Conservation (phyloP, 148 eudicot species). For the Simmondsia chinensis region DNA sequence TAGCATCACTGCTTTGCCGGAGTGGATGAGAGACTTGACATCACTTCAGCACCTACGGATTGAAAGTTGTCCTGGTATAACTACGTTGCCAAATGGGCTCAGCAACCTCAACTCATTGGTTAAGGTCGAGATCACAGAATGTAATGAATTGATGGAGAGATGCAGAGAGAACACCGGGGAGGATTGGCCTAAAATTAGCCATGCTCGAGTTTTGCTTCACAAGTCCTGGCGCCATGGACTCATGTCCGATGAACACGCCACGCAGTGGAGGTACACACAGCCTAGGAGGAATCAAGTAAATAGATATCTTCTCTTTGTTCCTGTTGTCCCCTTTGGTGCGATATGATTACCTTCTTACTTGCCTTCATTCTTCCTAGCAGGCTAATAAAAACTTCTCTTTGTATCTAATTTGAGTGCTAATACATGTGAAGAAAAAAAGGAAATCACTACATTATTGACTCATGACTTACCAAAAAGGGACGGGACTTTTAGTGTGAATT, state of each 20-base stretch:
- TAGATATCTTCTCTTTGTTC: too few relatives aligned
- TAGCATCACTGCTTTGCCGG: background rate
- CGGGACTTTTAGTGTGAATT: too few relatives aligned
- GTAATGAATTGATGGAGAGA: background rate
- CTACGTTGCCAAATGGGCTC: background rate
- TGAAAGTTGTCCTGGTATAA: background rate
- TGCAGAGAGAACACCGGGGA: background rate
- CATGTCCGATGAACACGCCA: background rate
- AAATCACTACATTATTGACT: too few relatives aligned
- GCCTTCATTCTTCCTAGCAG: too few relatives aligned
- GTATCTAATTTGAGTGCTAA: too few relatives aligned
- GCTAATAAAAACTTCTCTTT: too few relatives aligned
- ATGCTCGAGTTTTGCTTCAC: slow-evolving; percentile 1
- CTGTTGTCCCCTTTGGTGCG: too few relatives aligned
- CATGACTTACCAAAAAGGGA: too few relatives aligned
- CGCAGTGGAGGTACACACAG: too few relatives aligned
- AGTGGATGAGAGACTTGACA: background rate
- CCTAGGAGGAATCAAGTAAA: too few relatives aligned
- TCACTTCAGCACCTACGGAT: background rate
- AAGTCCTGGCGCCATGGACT: background rate
- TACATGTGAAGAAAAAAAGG: too few relatives aligned
- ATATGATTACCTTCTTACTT: too few relatives aligned
- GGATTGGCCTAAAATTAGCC: background rate
- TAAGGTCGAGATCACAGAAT: slow-evolving; percentile 1
- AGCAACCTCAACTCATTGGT: background rate